A percentile compares a stretch with the other conserved stretches of the same genome.
Conservation (phyloP, 2,329 filamentous ascomycete species). For the Lasiodiplodia sp. region DNA sequence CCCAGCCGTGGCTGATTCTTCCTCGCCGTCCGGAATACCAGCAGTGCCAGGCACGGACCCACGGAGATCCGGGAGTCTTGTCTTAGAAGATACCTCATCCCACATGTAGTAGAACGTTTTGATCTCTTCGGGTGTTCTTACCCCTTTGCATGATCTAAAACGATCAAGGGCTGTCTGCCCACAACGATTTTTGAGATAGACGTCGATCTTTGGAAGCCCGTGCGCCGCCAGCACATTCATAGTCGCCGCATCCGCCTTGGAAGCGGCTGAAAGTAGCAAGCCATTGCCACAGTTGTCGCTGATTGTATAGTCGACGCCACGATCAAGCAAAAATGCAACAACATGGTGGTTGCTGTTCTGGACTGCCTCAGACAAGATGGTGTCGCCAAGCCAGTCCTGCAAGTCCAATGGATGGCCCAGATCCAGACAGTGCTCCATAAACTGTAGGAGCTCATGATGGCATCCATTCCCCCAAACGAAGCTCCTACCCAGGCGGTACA, state of each 20-base stretch:
- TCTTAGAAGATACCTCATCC: background rate
- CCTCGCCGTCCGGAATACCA: background rate
- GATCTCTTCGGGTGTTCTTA: background rate
- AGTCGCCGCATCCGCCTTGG: background rate
- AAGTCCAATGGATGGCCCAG: background rate
- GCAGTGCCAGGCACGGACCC: background rate
- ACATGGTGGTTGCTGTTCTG: background rate
- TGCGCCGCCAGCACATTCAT: background rate
- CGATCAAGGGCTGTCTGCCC: background rate
- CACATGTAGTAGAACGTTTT: slow-evolving; percentile 1
- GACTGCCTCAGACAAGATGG: background rate
- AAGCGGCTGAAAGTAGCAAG: background rate
- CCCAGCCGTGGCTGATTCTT: background rate
- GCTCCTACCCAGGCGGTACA: background rate
- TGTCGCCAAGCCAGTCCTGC: background rate
- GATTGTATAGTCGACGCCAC: slow-evolving; percentile 13
- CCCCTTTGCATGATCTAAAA: background rate
- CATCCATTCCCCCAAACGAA: background rate
- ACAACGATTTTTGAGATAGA: background rate
- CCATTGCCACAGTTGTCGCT: background rate
- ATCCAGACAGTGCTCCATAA: background rate
- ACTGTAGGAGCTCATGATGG: background rate
- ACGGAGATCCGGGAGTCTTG: background rate
- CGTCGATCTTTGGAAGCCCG: slow-evolving; percentile 12
- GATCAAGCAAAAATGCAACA: background rate